Base-by-base conservation (phyloP, 139 green algal species). In the Haematococcus sp. region DNA sequence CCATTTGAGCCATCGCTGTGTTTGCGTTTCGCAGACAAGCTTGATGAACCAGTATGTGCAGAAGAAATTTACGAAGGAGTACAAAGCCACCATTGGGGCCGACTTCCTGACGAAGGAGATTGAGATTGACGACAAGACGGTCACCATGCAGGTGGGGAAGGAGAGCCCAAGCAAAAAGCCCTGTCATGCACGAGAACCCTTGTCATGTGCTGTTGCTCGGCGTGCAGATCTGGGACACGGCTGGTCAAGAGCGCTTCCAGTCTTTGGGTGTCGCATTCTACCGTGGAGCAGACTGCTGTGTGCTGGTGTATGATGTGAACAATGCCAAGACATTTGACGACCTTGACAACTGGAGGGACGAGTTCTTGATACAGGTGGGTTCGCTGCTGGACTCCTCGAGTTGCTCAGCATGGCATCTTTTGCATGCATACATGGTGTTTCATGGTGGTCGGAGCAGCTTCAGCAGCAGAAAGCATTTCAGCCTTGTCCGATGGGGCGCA, bases 11-110 rank as follows among this genome's bases (percentile, higher is more conserved):
- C 52, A 61, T 61, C 52, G 19, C 27, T 25, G 3, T 22, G 7
- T 23, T 7, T 19, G 22, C 56, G 44, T 5, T 55, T 13, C 68
- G 66, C 68, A 97, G 82, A 99, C 96, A 3, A 97, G 91, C 2
- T 74, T 99, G 35, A 99, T 99, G 96, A 98, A 99, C 78, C 93
- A 98, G 78, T 98, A 98, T 44, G 96, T 99, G 30, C 95, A 98
- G 81, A 98, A 98, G 82, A 98, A 99, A 83, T 99, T 99, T 77
- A 93, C 81, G 60, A 95, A 94, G 76, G 93, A 98, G 81, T 99
- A 99, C 89, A 99, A 99, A 73, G 96, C 96, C 9, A 99, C 96
- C 0, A 99, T 99, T 58, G 96, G 96, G 1, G 96, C 96, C 11
- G 96, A 99, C 73, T 99, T 99, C 84, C 76, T 98, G 16, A 98